Percentiles rank a stretch among this genome's conserved stretches.
Evolutionary conservation across 2,329 filamentous ascomycete genomes (phyloP).

Genomic region (Aspergillus awamori): DNA sequence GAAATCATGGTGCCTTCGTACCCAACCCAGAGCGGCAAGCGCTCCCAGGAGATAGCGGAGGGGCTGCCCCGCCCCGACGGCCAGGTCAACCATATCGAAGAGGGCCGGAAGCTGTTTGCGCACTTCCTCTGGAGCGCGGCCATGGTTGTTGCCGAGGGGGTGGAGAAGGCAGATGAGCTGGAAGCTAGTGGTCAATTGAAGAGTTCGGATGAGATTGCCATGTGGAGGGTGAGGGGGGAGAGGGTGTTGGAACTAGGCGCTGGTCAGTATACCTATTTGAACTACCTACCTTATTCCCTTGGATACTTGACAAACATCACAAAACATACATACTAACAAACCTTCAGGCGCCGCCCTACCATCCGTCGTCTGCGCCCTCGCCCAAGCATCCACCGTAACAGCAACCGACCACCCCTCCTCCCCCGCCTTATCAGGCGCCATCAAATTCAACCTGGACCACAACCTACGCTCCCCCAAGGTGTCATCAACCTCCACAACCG

Average conservation of each 20-base stretch:
- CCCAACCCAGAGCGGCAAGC: slow-evolving; percentile 41
- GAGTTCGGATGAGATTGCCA: slow-evolving; percentile 23
- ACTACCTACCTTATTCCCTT: not conserved
- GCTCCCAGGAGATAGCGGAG: slow-evolving; percentile 20
- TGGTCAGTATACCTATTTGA: slow-evolving; percentile 45
- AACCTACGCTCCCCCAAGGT: slow-evolving; percentile 34
- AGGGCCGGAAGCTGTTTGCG: slow-evolving; percentile 57
- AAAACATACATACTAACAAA: not conserved
- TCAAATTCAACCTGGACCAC: slow-evolving; percentile 51
- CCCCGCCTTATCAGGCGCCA: slow-evolving; percentile 44
- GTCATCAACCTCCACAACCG: not conserved
- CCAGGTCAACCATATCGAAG: slow-evolving; percentile 39
- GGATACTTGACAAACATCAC: not conserved
- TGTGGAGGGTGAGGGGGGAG: slow-evolving; percentile 53
- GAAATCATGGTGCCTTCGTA: slow-evolving; percentile 46
- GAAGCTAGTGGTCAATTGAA: not conserved
- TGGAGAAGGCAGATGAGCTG: slow-evolving; percentile 38
- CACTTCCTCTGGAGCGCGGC: slow-evolving; percentile 63
- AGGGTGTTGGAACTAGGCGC: slow-evolving; percentile 62
- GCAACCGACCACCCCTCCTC: slow-evolving; percentile 56
- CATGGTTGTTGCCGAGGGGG: slow-evolving; percentile 46
- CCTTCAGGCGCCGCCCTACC: slow-evolving; percentile 45
- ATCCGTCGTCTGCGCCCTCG: slow-evolving; percentile 42
- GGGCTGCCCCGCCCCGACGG: slow-evolving; percentile 15
- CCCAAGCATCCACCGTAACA: slow-evolving; percentile 43